These are phyloP conservation scores for Penicillium sp. DNA, from an alignment of 2,329 filamentous ascomycete species.

Conservation along the genomic window DNA sequence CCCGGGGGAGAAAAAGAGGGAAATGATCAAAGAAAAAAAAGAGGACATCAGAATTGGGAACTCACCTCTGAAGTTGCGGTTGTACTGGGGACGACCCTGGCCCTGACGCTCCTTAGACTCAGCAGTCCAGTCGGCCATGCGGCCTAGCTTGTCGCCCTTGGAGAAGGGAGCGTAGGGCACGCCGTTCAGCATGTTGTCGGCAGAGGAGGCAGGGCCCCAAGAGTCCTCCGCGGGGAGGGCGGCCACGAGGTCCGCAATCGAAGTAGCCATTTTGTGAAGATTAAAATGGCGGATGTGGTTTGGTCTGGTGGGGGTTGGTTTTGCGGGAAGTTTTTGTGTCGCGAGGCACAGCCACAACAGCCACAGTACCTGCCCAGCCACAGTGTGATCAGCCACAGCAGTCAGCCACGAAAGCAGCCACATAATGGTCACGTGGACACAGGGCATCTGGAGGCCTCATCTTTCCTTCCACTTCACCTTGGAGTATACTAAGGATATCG, in stretches of 20 bases:
- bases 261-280: conserved; percentile 52
- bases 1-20: too few species aligned
- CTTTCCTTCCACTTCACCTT: background rate
- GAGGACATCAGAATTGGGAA: background rate
- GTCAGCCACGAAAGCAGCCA: background rate
- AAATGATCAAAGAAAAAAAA: conserved; percentile 4
- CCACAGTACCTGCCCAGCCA: background rate
- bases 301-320: conserved; percentile 27
- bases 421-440: background rate
- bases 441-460: background rate
- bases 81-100: conserved; percentile 84
- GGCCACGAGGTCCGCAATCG: conserved; percentile 69
- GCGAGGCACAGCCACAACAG: conserved; percentile 26
- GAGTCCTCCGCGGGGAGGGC: conserved; percentile 74
- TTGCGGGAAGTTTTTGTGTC: conserved; percentile 35
- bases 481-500: too few species aligned
- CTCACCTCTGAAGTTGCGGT: conserved; percentile 88
- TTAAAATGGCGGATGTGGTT: conserved; percentile 17
- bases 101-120: conserved; percentile 78
- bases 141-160: conserved; percentile 97
- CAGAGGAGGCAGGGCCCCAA: conserved; percentile 85
- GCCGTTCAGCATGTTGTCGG: conserved; percentile 87
- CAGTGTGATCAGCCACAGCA: too few species aligned
- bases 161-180: conserved; percentile 98
- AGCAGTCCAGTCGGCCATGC: conserved; percentile 97